phyloP scores from a whole-genome alignment of 2,329 filamentous ascomycete genomes.

The Alternaria sp. region DNA sequence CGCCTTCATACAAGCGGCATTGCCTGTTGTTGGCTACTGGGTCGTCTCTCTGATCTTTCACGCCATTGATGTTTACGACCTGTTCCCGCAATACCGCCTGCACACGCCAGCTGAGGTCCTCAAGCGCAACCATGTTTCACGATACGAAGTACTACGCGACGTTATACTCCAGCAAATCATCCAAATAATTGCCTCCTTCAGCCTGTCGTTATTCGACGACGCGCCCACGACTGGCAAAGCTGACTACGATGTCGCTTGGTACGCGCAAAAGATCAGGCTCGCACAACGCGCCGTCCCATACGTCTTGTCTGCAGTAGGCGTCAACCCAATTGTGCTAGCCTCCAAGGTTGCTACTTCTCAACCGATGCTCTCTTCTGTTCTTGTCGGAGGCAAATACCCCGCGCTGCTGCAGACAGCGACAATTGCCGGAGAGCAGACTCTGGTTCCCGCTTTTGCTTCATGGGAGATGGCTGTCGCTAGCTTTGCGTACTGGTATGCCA shows the following conservation, averaged over 20 bases:
- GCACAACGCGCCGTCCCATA: constrained; percentile 80
- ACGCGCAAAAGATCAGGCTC: constrained; percentile 83
- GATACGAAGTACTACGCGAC: constrained; percentile 87
- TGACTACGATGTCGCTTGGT: constrained; percentile 86
- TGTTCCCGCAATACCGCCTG: constrained; percentile 89
- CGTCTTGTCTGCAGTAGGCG: constrained; percentile 74
- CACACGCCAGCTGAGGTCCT: constrained; percentile 93
- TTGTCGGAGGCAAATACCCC: constrained; percentile 85
- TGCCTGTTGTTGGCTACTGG: constrained; percentile 91
- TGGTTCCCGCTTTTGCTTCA: constrained; percentile 76
- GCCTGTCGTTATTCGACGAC: constrained; percentile 76
- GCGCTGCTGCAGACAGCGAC: constrained; percentile 69
- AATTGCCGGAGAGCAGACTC: constrained; percentile 58
- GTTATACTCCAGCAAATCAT: constrained; percentile 92
- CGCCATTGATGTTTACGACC: constrained; percentile 81
- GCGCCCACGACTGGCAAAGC: constrained; percentile 79
- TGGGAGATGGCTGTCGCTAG: constrained; percentile 84
- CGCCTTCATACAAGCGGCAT: constrained; percentile 76
- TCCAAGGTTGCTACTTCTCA: constrained; percentile 76
- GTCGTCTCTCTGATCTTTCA: constrained; percentile 85
- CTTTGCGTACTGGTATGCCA: constrained; percentile 78
- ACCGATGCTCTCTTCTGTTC: constrained; percentile 75
- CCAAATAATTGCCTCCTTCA: constrained; percentile 76
- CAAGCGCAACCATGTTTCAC: constrained; percentile 85
- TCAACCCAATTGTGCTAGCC: constrained; percentile 79